Conservation (phyloP, 2,329 filamentous ascomycete genomes). For the Verticillium klebahnii region DNA sequence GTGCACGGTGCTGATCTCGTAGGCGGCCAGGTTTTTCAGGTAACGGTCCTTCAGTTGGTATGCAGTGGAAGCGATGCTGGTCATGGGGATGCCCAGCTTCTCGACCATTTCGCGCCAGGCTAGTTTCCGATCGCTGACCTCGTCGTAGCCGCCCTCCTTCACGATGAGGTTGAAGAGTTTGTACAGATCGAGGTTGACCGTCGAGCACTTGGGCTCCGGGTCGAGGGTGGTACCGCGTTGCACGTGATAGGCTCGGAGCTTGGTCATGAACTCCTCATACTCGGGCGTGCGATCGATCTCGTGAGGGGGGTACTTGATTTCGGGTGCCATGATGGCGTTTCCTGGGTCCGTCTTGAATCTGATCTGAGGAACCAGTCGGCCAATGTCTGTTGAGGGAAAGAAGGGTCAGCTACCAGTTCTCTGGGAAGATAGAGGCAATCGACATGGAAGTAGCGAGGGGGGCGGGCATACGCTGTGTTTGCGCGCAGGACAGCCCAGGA, state of each 20-base stretch:
- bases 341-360: neutral
- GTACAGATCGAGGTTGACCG: constrained; percentile 69
- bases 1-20: constrained; percentile 76
- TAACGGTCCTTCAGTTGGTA: constrained; percentile 85
- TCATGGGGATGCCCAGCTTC: constrained; percentile 69
- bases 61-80: constrained; percentile 76
- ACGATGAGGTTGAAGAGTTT: constrained; percentile 76
- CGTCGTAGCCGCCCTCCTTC: constrained; percentile 78
- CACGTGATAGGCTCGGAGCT: constrained; percentile 68
- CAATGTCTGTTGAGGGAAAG: neutral
- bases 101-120: constrained; percentile 78
- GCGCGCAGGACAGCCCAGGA: neutral
- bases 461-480: neutral
- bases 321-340: neutral
- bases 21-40: constrained; percentile 85
- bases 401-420: neutral
- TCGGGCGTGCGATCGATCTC: constrained; percentile 60
- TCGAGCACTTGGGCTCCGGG: constrained; percentile 74
- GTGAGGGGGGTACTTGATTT: constrained; percentile 30
- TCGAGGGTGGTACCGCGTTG: constrained; percentile 77
- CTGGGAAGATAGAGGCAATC: neutral
- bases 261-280: constrained; percentile 74
- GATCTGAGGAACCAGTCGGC: neutral
- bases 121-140: constrained; percentile 76
- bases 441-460: neutral